Evolutionary conservation across 495 filamentous ascomycete species (phyloP), one percentile per base, ranked within the genome.

Genomic region (Hypomontagnella monticulosa): DNA sequence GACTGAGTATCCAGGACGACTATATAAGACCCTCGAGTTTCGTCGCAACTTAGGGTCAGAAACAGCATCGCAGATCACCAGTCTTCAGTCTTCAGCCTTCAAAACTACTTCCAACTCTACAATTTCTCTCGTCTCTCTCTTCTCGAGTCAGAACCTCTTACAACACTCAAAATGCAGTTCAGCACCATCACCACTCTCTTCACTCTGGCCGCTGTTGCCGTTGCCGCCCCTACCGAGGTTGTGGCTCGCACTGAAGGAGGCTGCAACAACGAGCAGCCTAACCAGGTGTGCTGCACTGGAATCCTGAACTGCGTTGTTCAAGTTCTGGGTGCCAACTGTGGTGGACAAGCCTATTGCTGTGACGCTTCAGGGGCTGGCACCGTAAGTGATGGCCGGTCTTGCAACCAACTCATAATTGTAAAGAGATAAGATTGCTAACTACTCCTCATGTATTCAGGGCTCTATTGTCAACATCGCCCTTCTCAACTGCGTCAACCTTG

Each of bases 111-210:
- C 51, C 59, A 56, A 14, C 63, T 67, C 40, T 52, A 20, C 42
- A 62, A 42, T 15, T 16, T 43, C 54, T 53, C 30, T 15, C 14
- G 9, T 44, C 37, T 30, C 53, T 49, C 34, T 44, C 52, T 52
- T 36, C 32, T 47, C 51, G 41, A n/a, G 55, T 27, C 46, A 15
- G 44, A 36, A 18, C 32, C 37, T 19, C 37, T 38, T 38, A 53
- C 41, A 52, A 57, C 20, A 57, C 34, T 52, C 59, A 71, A 63
- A 49, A 71, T 71, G 68, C 63, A 71, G 68, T 71, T 71, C 63
- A 60, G 36, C 41, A 19, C 37, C 19, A 42, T 63, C 54, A 60
- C 57, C 53, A 63, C 67, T 30, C 38, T 67, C 59, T 33, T 71
- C 50, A 27, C 68, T 19, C 18, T 71, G 63, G 68, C 68, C 50